Conservation (phyloP, 1,284 basidiomycete genomes). For the Pseudozyma sp. region DNA sequence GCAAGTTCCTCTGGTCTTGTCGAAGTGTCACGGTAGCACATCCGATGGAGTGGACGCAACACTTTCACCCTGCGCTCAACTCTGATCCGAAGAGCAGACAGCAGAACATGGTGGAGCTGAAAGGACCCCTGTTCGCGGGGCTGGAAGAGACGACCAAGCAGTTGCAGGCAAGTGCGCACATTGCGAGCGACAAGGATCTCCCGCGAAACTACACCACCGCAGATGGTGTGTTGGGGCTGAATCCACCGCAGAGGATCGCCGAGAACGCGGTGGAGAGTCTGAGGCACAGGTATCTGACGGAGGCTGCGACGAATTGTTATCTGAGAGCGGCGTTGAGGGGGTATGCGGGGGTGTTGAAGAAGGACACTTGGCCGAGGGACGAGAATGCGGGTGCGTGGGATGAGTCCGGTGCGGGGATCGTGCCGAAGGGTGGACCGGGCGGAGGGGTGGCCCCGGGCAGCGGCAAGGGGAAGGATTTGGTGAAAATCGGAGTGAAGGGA, state of each 20-base stretch:
- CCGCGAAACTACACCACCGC: background rate
- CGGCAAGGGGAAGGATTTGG: conserved; percentile 46
- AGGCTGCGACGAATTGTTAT: conserved; percentile 54
- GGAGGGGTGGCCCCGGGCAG: conserved; percentile 38
- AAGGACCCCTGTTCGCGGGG: conserved; percentile 39
- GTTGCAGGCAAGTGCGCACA: conserved; percentile 15
- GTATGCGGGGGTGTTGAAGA: conserved; percentile 30
- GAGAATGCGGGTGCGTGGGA: conserved; percentile 29
- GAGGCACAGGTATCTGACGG: conserved; percentile 49
- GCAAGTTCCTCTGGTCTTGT: conserved; percentile 53
- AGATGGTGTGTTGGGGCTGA: conserved; percentile 5
- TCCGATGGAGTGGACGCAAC: conserved; percentile 58
- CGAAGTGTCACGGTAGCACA: conserved; percentile 48
- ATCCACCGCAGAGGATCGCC: conserved; percentile 42
- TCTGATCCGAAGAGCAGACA: conserved; percentile 9
- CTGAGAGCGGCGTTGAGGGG: conserved; percentile 39
- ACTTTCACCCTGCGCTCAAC: conserved; percentile 58
- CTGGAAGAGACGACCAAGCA: conserved; percentile 30
- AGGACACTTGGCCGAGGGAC: conserved; percentile 39
- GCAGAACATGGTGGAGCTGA: conserved; percentile 50
- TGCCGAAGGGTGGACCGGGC: conserved; percentile 30
- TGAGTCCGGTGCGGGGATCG: conserved; percentile 19
- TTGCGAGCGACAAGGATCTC: conserved; percentile 4
- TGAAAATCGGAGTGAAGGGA: conserved; percentile 33
- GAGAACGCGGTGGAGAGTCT: conserved; percentile 44